Conservation (phyloP, 768 basidiomycete species). For the Phallus indusiatus region DNA sequence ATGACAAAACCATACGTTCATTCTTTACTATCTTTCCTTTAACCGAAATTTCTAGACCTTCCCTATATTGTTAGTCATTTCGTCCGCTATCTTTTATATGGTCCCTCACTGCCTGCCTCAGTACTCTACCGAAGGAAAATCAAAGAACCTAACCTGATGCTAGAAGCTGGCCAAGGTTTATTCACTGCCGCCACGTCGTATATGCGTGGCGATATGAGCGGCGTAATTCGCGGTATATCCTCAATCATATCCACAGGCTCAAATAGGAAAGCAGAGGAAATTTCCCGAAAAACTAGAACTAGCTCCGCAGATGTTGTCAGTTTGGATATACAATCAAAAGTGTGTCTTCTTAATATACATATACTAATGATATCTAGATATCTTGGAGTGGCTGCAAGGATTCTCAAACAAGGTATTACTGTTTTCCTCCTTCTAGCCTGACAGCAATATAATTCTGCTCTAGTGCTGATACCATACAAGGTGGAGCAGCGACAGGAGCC, state of each 20-base stretch:
- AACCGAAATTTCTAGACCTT: conserved; percentile 21
- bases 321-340: conserved; percentile 9
- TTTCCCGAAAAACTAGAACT: conserved; percentile 53
- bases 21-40: background rate
- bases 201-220: conserved; percentile 68
- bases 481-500: conserved; percentile 60
- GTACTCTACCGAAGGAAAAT: conserved; percentile 93
- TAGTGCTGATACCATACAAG: conserved; percentile 59
- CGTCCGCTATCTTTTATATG: background rate
- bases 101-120: conserved; percentile 19
- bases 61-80: conserved; percentile 23
- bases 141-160: conserved; percentile 85
- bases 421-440: background rate
- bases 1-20: conserved; percentile 9
- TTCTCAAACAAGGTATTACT: conserved; percentile 46
- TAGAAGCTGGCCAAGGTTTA: conserved; percentile 81
- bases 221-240: conserved; percentile 64
- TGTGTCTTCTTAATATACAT: background rate
- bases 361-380: conserved; percentile 35
- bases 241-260: conserved; percentile 64
- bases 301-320: conserved; percentile 81
- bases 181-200: conserved; percentile 73
- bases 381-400: conserved; percentile 82
- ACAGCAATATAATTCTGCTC: background rate
- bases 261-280: conserved; percentile 52